Evolutionary conservation across 345 rosid species (phyloP), one percentile per base, ranked within the genome.

Genomic region (Lepidium africanum): DNA sequence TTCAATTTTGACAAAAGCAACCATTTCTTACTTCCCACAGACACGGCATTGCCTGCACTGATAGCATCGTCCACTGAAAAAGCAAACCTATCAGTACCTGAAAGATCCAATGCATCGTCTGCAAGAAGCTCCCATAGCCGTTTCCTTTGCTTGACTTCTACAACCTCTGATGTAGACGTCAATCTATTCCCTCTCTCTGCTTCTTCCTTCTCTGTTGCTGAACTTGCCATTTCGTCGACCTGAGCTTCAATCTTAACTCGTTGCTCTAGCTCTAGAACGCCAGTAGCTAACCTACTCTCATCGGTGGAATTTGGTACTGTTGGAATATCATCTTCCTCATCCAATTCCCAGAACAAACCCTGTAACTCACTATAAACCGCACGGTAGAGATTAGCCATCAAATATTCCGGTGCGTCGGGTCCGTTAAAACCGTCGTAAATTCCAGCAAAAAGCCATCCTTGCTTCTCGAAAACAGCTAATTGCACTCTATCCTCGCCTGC

Each of bases 401-500:
- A 74, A 85, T 91, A 93, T 55, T 93, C 97, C 2, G 99, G 96
- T 32, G 97, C 98, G 49, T 90, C 98, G 0, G 98, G 98, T 27
- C 98, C 97, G 23, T 93, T 93, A 80, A 93, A 93, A 23, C 98
- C 98, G 70, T 93, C 97, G 64, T 93, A 93, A 75, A 93, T 90
- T 65, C 98, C 97, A 27, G 88, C 97, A 46, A 90, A 93, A 58
- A 93, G 75, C 98, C 98, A 93, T 10, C 98, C 98, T 45, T 90
- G 97, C 80, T 93, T 95, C 81, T 93, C 98, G 38, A 96, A 90
- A 37, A 93, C 92, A 21, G 92, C 98, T 65, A 93, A 87, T 21
- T 93, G 98, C 32, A 93, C 98, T 48, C 97, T 86, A 51, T 93
- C 98, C 85, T 93, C 98, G 5, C 98, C 98, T 0, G 98, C 97